A percentile compares a stretch with the other conserved stretches of the same genome.
Conservation (phyloP, 2,329 filamentous ascomycete species). For the Chaetothyriales sp. region DNA sequence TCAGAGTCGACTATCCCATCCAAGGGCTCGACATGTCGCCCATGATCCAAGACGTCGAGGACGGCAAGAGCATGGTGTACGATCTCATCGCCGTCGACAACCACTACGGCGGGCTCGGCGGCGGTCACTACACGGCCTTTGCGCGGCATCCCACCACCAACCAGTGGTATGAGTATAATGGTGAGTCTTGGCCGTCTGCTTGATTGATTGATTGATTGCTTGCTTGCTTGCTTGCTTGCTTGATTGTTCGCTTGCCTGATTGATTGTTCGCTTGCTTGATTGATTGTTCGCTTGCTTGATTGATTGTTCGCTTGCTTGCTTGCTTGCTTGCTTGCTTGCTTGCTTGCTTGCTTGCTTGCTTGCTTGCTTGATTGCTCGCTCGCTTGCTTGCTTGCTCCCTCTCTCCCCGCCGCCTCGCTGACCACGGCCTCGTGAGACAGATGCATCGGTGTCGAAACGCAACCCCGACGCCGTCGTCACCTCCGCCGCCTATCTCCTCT, state of each 20-base stretch:
- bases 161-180: conserved; percentile 94
- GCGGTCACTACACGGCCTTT: conserved; percentile 90
- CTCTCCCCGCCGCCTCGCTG: too few relatives aligned
- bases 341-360: too few relatives aligned
- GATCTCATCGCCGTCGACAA: conserved; percentile 94
- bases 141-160: conserved; percentile 83
- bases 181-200: conserved; percentile 51
- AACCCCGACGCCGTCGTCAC: conserved; percentile 55
- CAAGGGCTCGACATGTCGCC: conserved; percentile 70
- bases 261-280: too few relatives aligned
- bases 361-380: too few relatives aligned
- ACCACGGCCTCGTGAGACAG: conserved; percentile 35
- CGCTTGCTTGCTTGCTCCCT: too few relatives aligned
- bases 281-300: too few relatives aligned
- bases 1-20: conserved; percentile 80
- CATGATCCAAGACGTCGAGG: conserved; percentile 65
- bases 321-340: too few relatives aligned
- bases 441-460: conserved; percentile 56
- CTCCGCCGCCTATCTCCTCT: conserved; percentile 74
- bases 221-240: background rate
- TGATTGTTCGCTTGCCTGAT: too few relatives aligned
- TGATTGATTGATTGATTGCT: too few relatives aligned
- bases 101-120: conserved; percentile 83
- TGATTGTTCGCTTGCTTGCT: too few relatives aligned
- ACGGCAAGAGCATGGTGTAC: conserved; percentile 71